A percentile compares a stretch with the other conserved stretches of the same genome.
These are phyloP conservation scores for Sideroxylon spinosum DNA, from an alignment of 179 eudicot genomes.

Conservation along the genomic window DNA sequence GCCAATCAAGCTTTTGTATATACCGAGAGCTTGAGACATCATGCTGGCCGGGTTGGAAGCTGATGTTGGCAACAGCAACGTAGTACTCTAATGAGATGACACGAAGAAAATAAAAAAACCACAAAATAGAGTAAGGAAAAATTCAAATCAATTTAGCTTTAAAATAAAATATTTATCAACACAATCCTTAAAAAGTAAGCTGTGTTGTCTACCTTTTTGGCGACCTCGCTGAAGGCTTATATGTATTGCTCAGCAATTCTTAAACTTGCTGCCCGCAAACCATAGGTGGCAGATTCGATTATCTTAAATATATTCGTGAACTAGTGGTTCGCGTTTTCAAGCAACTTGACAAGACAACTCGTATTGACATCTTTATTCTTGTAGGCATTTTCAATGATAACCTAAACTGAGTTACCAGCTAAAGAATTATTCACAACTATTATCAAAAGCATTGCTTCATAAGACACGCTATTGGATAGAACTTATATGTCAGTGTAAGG, in stretches of 20 bases:
- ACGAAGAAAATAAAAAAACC: background rate
- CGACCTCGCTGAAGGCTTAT: conserved; percentile 62
- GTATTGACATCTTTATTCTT: too few relatives aligned
- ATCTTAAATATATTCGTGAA: background rate
- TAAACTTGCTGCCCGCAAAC: conserved; percentile 77
- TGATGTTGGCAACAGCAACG: conserved; percentile 61
- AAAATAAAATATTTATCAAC: background rate
- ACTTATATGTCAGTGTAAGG: too few relatives aligned
- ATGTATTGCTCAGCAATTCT: conserved; percentile 86
- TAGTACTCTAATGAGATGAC: conserved; percentile 48
- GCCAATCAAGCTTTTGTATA: conserved; percentile 55
- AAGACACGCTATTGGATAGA: too few relatives aligned
- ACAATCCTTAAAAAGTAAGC: background rate
- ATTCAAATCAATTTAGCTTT: background rate
- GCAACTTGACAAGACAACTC: background rate
- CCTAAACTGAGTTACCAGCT: background rate
- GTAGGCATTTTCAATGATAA: too few relatives aligned
- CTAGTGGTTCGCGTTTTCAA: background rate
- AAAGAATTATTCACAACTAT: background rate
- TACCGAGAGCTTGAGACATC: conserved; percentile 57
- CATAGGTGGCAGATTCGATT: background rate
- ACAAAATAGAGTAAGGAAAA: background rate
- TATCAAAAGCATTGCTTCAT: background rate
- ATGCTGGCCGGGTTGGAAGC: conserved; percentile 53
- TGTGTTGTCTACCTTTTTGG: conserved; percentile 56